Conservation (phyloP, 202 grass and related monocot genomes). For the Bolboschoenoplectus hybrid region DNA sequence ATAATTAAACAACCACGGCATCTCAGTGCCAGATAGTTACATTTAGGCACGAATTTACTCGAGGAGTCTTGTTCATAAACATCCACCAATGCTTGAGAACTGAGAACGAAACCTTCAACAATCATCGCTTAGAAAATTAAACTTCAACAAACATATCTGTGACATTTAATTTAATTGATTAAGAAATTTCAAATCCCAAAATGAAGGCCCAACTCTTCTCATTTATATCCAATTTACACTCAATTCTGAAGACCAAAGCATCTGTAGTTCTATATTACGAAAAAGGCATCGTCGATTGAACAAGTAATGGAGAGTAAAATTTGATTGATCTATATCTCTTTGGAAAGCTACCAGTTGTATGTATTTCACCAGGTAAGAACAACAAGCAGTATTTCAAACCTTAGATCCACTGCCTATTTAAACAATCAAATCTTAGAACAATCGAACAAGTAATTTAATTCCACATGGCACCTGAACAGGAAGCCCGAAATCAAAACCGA, state of each 20-base stretch:
- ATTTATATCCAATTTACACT: constrained; percentile 4
- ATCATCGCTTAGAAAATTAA: background rate
- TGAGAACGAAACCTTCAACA: background rate
- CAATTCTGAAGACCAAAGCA: background rate
- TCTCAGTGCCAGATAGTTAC: background rate
- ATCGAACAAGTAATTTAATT: background rate
- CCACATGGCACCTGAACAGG: background rate
- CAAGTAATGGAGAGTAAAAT: background rate
- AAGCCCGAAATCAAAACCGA: background rate
- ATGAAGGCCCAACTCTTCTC: background rate
- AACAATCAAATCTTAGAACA: constrained; percentile 1
- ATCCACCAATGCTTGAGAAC: background rate
- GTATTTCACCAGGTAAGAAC: background rate
- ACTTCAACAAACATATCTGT: background rate
- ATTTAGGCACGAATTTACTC: background rate
- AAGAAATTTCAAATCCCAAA: background rate
- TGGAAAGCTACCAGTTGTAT: background rate
- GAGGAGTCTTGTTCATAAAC: background rate
- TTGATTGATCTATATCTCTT: background rate
- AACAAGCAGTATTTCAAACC: background rate
- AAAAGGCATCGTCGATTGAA: background rate
- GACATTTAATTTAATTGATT: constrained; percentile 16
- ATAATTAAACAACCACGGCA: background rate
- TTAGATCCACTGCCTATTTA: background rate
- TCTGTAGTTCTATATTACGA: background rate